Evolutionary conservation across 306 rosid genomes (phyloP).

Genomic region (Malus orientalis): DNA sequence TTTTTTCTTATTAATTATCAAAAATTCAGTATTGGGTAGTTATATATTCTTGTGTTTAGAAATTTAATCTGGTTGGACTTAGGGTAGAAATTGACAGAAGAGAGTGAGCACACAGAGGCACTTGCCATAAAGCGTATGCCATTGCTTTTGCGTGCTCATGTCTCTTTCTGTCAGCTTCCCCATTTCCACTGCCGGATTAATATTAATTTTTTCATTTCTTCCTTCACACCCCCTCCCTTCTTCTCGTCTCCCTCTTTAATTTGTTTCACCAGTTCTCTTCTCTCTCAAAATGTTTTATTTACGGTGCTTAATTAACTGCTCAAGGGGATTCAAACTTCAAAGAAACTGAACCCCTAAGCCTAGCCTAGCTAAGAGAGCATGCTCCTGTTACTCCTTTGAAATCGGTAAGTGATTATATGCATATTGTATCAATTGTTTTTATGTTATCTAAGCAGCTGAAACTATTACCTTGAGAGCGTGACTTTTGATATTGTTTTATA

Average conservation of each 20-base stretch:
- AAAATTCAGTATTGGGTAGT: neutral
- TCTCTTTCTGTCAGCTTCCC: slow-evolving; percentile 80
- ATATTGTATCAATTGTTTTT: neutral
- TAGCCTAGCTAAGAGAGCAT: neutral
- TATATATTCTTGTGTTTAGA: neutral
- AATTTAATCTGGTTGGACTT: slow-evolving; percentile 18
- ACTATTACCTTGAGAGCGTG: slow-evolving; percentile 35
- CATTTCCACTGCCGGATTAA: slow-evolving; percentile 32
- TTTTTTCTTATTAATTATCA: neutral
- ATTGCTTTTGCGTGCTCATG: slow-evolving; percentile 87
- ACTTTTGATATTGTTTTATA: slow-evolving; percentile 33
- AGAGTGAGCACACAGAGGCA: slow-evolving; percentile 98
- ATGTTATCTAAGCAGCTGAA: neutral
- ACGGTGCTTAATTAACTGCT: neutral
- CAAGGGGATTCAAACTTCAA: neutral
- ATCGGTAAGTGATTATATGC: slow-evolving; percentile 1
- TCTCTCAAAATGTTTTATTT: neutral
- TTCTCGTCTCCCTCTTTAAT: slow-evolving; percentile 1
- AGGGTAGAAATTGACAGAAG: slow-evolving; percentile 90
- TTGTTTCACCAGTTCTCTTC: neutral
- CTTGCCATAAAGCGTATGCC: slow-evolving; percentile 40
- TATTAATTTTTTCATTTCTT: neutral
- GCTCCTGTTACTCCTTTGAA: neutral
- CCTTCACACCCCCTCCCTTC: neutral
- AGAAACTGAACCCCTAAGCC: neutral